A percentile compares a stretch with the other conserved stretches of the same genome.
These are phyloP conservation scores for Plantago ovata DNA, from an alignment of 257 asterid species.

Conservation along the genomic window DNA sequence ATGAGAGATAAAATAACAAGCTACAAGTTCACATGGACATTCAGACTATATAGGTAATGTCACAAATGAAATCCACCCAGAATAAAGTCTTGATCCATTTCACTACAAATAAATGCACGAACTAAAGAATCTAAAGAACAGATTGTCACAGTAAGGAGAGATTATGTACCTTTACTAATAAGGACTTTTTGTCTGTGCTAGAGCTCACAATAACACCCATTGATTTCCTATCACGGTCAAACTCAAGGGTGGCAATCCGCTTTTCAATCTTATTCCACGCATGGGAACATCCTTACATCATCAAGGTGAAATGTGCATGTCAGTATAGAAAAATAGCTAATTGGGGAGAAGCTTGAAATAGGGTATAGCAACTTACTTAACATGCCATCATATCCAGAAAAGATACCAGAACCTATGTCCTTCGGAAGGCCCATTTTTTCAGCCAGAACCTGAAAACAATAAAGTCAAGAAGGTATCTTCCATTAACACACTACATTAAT, in stretches of 20 bases:
- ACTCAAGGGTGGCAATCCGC: constrained; percentile 96
- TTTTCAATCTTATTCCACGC: constrained; percentile 67
- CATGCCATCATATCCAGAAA: constrained; percentile 50
- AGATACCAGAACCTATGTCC: constrained; percentile 43
- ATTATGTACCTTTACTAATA: constrained; percentile 76
- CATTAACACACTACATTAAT: not conserved
- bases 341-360: constrained; percentile 1
- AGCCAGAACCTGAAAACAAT: constrained; percentile 68
- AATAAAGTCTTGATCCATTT: not conserved
- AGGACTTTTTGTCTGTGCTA: constrained; percentile 49
- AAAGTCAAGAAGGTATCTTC: not conserved
- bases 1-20: not conserved
- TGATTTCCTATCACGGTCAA: constrained; percentile 96
- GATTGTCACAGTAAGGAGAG: not conserved
- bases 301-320: constrained; percentile 22
- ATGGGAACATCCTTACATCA: constrained; percentile 59
- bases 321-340: constrained; percentile 19
- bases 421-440: constrained; percentile 96
- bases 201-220: constrained; percentile 92
- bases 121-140: not conserved
- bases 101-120: constrained; percentile 11
- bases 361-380: constrained; percentile 51
- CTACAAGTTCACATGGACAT: constrained; percentile 9
- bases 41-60: not conserved
- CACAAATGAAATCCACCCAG: constrained; percentile 9